These are phyloP conservation scores for Penicillium sp. DNA, from an alignment of 2,329 filamentous ascomycete species.

Conservation along the genomic window DNA sequence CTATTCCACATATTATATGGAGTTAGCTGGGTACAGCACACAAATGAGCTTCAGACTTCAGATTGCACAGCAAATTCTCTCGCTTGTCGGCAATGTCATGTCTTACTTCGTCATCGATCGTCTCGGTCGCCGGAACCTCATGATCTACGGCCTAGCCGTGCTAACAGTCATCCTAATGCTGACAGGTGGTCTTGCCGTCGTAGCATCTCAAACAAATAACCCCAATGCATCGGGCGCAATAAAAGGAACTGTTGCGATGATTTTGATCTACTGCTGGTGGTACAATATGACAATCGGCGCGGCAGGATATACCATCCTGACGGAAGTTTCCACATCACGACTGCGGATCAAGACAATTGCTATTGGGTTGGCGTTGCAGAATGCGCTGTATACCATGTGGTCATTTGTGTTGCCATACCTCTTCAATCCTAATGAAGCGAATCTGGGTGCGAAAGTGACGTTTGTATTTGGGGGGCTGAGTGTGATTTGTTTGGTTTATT, in stretches of 20 bases:
- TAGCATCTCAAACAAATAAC: slow-evolving; percentile 10
- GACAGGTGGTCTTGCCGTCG: slow-evolving; percentile 37
- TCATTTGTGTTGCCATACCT: slow-evolving; percentile 40
- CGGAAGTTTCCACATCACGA: slow-evolving; percentile 40
- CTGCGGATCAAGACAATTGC: slow-evolving; percentile 44
- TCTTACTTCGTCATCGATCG: slow-evolving; percentile 42
- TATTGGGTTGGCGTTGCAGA: slow-evolving; percentile 38
- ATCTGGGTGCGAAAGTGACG: slow-evolving; percentile 42
- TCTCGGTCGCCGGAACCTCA: slow-evolving; percentile 38
- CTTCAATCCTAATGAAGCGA: slow-evolving; percentile 39
- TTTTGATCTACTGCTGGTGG: slow-evolving; percentile 41
- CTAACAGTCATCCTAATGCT: slow-evolving; percentile 44
- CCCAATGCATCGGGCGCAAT: slow-evolving; percentile 10
- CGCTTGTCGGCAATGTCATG: slow-evolving; percentile 43
- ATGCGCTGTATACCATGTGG: slow-evolving; percentile 36
- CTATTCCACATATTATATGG: slow-evolving; percentile 47
- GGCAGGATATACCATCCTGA: slow-evolving; percentile 40
- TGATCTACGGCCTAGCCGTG: slow-evolving; percentile 34
- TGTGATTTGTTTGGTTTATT: slow-evolving; percentile 31
- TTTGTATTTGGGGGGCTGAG: slow-evolving; percentile 43
- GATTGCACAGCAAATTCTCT: slow-evolving; percentile 43
- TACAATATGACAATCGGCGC: slow-evolving; percentile 46
- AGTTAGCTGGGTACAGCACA: slow-evolving; percentile 44
- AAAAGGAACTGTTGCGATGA: slow-evolving; percentile 24
- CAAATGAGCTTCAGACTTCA: slow-evolving; percentile 39